These are phyloP conservation scores for Fusarium begoniae DNA, from an alignment of 2,329 filamentous ascomycete species.

Conservation along the genomic window DNA sequence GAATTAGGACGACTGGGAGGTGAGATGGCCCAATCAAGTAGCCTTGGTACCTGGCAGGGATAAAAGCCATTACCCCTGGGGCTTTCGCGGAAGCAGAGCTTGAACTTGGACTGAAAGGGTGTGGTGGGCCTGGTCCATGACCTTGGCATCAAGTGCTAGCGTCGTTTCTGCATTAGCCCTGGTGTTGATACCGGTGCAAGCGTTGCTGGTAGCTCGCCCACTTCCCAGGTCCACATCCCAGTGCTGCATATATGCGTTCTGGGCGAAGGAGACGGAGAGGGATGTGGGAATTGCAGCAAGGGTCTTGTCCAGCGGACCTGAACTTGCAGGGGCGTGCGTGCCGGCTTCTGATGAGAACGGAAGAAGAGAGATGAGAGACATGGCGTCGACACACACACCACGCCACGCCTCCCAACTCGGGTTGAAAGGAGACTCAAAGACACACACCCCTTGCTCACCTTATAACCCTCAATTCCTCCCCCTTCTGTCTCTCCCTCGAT, in stretches of 20 bases:
- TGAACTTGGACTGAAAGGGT: constrained; percentile 33
- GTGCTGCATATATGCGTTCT: constrained; percentile 11
- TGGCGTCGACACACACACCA: constrained; percentile 28
- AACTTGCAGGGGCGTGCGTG: constrained; percentile 17
- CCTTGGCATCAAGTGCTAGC: constrained; percentile 3
- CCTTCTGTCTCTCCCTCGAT: constrained; percentile 10
- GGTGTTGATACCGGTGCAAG: constrained; percentile 31
- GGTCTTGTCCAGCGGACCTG: not conserved
- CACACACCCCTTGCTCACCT: constrained; percentile 42
- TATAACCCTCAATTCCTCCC: constrained; percentile 44
- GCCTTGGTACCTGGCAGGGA: constrained; percentile 39
- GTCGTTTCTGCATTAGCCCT: constrained; percentile 28
- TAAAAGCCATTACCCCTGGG: constrained; percentile 15
- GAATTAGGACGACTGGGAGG: constrained; percentile 1
- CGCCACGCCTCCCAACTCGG: constrained; percentile 15
- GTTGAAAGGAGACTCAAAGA: constrained; percentile 11
- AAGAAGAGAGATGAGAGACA: constrained; percentile 28
- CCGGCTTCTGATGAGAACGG: constrained; percentile 11
- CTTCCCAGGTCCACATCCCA: constrained; percentile 28
- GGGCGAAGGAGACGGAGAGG: not conserved
- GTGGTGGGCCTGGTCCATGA: constrained; percentile 24
- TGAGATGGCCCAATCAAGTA: constrained; percentile 31
- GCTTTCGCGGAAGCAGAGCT: constrained; percentile 16
- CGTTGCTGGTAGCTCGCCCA: constrained; percentile 19
- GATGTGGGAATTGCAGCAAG: constrained; percentile 25